Base-by-base conservation (phyloP, 192 early-diverging fungal genomes). In the Podila epicladia region DNA sequence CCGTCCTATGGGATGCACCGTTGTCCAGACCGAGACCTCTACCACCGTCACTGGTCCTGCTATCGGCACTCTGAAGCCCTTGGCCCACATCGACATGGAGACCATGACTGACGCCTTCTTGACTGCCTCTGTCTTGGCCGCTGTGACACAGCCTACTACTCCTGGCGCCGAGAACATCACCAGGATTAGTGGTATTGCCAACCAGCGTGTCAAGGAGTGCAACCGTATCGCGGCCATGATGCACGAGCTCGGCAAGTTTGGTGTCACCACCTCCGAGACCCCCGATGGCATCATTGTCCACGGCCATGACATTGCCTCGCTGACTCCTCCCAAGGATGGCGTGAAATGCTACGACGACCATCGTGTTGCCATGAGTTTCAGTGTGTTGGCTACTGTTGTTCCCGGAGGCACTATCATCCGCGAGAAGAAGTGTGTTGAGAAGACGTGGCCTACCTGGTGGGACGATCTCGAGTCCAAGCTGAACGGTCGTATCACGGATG, bases 371-470 rank as follows among this genome's bases (percentile, higher is more conserved):
- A 99, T 99, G 98, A 95, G 94, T 73, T 95, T 98, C 86, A 92
- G 92, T 73, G 85, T 98, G 1, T 83, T 99, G 45, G 91, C 92
- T 17, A 93, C 89, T 28, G 93, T 92, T 35, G 88, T 95, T 22
- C 91, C 94, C 20, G 72, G 82, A 17, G 93, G 93, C 9, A 90
- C 92, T 0, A 88, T 91, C 71, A 91, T 99, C 62, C 89, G 87
- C 64, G 98, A 99, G 83, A 96, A 96, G 82, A 94, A 96, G 73
- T 99, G 98, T 80, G 97, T 98, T 7, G 98, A 96, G 77, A 99
- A 99, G 88, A 99, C 98, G 2, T 99, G 98, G 98, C 98, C 98
- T 29, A 90, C 87, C 60, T 99, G 98, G 98, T 99, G 98, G 98
- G 97, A 99, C 67, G 91, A 94, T 50, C 86, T 99, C 12, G 93